These are phyloP conservation scores for Pichia phayaonensis DNA, from an alignment of 805 yeast genomes.

Conservation along the genomic window DNA sequence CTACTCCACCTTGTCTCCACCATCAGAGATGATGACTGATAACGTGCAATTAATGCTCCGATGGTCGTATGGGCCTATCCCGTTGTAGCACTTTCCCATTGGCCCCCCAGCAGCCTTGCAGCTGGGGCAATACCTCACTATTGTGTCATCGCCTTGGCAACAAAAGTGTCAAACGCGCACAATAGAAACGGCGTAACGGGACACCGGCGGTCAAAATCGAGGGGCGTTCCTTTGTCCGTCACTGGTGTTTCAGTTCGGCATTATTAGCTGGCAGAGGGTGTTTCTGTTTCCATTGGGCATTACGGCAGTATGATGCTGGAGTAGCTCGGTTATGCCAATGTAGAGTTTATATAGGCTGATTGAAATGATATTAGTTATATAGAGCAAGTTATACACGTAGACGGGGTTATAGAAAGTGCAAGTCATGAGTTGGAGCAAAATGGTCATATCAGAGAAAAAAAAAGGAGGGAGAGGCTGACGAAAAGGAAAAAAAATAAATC, in stretches of 20 bases:
- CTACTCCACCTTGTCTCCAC: no score
- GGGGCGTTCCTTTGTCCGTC: background rate
- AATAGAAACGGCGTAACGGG: background rate
- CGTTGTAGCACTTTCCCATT: no score
- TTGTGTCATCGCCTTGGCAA: background rate
- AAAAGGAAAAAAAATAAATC: background rate
- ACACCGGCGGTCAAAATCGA: background rate
- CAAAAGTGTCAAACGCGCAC: background rate
- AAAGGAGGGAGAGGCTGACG: background rate
- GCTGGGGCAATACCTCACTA: no score
- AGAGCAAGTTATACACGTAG: background rate
- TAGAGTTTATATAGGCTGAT: no score
- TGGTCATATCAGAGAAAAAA: background rate
- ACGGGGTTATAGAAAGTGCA: background rate
- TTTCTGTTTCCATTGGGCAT: no score
- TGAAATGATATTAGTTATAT: background rate
- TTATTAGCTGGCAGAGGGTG: background rate
- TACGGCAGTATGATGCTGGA: no score
- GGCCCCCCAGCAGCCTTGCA: no score
- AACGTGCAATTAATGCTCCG: no score
- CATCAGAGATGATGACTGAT: no score
- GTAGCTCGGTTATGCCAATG: no score
- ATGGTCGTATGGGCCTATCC: no score
- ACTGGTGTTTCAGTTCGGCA: background rate
- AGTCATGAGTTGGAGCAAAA: background rate